phyloP scores from a whole-genome alignment of 2,329 filamentous ascomycete species.

The Calonectria hawksworthii region DNA sequence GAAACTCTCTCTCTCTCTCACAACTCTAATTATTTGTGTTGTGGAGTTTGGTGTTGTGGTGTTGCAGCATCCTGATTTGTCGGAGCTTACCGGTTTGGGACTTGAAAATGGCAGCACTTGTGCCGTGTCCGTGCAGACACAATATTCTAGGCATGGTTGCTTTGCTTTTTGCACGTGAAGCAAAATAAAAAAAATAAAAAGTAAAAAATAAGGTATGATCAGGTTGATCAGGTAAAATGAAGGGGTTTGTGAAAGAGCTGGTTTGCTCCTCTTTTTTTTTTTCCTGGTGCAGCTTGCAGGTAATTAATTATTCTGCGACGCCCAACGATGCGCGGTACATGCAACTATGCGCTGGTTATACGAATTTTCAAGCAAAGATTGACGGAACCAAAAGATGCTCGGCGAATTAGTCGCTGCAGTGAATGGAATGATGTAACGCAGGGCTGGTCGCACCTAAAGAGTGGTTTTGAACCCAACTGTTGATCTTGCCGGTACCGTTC shows the following conservation, averaged over 20 bases:
- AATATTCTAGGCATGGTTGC: conserved; percentile 18
- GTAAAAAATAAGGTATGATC: neutral
- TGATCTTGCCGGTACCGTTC: neutral
- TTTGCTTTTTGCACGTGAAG: neutral
- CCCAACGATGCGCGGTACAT: neutral
- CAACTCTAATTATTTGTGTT: neutral
- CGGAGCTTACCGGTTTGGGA: conserved; percentile 16
- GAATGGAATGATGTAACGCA: neutral
- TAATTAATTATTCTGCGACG: conserved; percentile 12
- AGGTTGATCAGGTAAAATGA: neutral
- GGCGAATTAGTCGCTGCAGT: neutral
- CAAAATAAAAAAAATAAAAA: neutral
- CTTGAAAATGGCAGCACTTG: conserved; percentile 17
- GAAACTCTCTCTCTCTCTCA: neutral
- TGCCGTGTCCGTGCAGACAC: conserved; percentile 21
- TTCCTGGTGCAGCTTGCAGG: neutral
- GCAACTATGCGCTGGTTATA: conserved; percentile 6
- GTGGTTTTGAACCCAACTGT: neutral
- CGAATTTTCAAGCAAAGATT: neutral
- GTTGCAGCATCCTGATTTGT: neutral
- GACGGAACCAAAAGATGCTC: neutral
- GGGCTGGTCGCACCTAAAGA: neutral
- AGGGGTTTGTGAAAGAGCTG: neutral
- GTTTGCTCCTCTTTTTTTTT: neutral
- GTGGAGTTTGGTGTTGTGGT: no score